Evolutionary conservation across 768 basidiomycete genomes (phyloP).

Genomic region (Terana coerulea): DNA sequence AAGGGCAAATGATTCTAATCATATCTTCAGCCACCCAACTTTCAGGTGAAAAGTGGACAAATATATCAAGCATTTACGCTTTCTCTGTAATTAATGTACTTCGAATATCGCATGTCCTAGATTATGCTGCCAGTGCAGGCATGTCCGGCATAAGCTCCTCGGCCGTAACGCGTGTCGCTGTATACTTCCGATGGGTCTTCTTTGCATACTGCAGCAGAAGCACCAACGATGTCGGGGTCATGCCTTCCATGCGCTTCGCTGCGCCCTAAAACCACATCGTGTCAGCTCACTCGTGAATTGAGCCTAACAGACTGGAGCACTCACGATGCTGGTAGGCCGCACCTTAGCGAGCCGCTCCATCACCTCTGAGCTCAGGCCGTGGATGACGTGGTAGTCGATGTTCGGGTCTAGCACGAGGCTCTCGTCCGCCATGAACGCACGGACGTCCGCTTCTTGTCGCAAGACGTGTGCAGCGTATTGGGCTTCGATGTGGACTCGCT

Average conservation of each 20-base stretch:
- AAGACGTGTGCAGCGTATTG: constrained; percentile 58
- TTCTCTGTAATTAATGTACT: no score
- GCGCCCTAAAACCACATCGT: constrained; percentile 63
- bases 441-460: constrained; percentile 75
- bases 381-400: constrained; percentile 64
- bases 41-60: no score
- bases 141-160: no score
- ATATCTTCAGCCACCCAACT: no score
- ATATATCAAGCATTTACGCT: no score
- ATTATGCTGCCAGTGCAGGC: no score
- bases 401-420: constrained; percentile 60
- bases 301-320: constrained; percentile 17
- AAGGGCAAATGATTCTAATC: no score
- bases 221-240: constrained; percentile 79
- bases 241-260: constrained; percentile 90
- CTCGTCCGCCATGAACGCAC: constrained; percentile 74
- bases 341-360: constrained; percentile 57
- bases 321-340: constrained; percentile 66
- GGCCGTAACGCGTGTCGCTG: neutral
- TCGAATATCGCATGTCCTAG: no score
- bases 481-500: constrained; percentile 68
- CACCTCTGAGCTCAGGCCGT: constrained; percentile 75
- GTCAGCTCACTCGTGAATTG: neutral
- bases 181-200: constrained; percentile 4
- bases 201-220: constrained; percentile 62